Conservation (phyloP, 2,329 filamentous ascomycete genomes). For the Tolypocladium inflatum region DNA sequence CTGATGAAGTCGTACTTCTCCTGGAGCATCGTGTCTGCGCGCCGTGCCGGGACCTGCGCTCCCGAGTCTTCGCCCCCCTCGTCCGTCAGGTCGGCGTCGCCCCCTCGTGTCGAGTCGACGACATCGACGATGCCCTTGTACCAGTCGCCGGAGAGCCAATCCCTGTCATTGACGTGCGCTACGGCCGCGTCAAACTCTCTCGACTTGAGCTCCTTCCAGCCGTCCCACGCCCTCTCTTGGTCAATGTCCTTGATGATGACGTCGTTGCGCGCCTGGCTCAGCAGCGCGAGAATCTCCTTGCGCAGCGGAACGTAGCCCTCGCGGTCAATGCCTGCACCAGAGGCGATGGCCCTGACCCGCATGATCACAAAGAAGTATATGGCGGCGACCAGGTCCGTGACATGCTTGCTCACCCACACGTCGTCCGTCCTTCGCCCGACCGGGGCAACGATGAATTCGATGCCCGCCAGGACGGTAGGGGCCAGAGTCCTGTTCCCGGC, state of each 20-base stretch:
- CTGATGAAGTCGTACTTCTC: slow-evolving; percentile 64
- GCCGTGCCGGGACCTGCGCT: slow-evolving; percentile 32
- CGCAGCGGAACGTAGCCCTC: slow-evolving; percentile 34
- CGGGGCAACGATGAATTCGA: slow-evolving; percentile 45
- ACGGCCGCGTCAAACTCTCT: slow-evolving; percentile 55
- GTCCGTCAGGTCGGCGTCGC: slow-evolving; percentile 25
- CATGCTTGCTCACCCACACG: slow-evolving; percentile 36
- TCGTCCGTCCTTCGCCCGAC: slow-evolving; percentile 35
- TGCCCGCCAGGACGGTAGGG: slow-evolving; percentile 65
- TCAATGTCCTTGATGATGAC: slow-evolving; percentile 26
- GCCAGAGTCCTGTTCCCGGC: slow-evolving; percentile 52
- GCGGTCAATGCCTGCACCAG: slow-evolving; percentile 27
- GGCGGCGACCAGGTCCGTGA: slow-evolving; percentile 47
- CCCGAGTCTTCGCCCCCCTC: slow-evolving; percentile 15
- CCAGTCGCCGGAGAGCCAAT: slow-evolving; percentile 57
- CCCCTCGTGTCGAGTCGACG: slow-evolving; percentile 21
- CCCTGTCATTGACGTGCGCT: slow-evolving; percentile 42
- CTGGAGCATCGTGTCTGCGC: slow-evolving; percentile 64
- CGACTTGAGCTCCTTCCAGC: slow-evolving; percentile 38
- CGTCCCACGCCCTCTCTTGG: slow-evolving; percentile 42
- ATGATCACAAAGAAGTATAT: slow-evolving; percentile 51
- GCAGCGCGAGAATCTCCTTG: slow-evolving; percentile 35
- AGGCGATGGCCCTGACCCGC: slow-evolving; percentile 32
- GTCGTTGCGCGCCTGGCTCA: slow-evolving; percentile 30
- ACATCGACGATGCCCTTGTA: slow-evolving; percentile 50